Percentiles rank a stretch among this genome's conserved stretches.
These are phyloP conservation scores for Dothideomycetidae sp. DNA, from an alignment of 2,329 filamentous ascomycete genomes.

Conservation along the genomic window DNA sequence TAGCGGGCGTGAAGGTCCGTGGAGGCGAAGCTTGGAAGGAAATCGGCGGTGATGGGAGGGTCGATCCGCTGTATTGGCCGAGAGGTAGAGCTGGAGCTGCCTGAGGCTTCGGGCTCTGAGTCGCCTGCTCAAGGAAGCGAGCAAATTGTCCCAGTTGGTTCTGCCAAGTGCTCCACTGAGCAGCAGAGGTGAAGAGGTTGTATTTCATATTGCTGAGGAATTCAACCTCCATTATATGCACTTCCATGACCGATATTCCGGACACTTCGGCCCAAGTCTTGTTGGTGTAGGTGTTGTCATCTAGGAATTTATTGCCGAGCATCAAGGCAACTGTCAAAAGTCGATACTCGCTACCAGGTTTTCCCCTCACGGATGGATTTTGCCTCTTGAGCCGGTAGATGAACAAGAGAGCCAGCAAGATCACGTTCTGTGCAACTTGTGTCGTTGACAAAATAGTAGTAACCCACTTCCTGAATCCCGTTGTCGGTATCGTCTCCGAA, in stretches of 20 bases:
- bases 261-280: constrained; percentile 99
- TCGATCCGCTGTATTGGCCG: constrained; percentile 28
- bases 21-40: constrained; percentile 39
- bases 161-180: constrained; percentile 82
- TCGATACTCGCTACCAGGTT: constrained; percentile 83
- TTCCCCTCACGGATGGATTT: constrained; percentile 79
- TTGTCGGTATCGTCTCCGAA: constrained; percentile 58
- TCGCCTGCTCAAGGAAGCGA: constrained; percentile 55
- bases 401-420: constrained; percentile 77
- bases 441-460: constrained; percentile 81
- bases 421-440: constrained; percentile 91
- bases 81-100: constrained; percentile 18
- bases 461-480: constrained; percentile 87
- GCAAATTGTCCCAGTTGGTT: constrained; percentile 67
- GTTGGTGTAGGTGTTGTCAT: constrained; percentile 98
- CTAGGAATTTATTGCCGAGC: constrained; percentile 96
- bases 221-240: constrained; percentile 99
- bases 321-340: constrained; percentile 89
- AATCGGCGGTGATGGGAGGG: constrained; percentile 37
- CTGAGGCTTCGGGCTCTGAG: constrained; percentile 24
- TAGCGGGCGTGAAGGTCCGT: constrained; percentile 20
- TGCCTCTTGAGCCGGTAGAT: constrained; percentile 84
- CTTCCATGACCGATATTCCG: constrained; percentile 81
- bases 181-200: constrained; percentile 70
- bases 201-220: constrained; percentile 98